Evolutionary conservation across 257 asterid species (phyloP), one percentile per base, ranked within the genome.

Genomic region (Lycium ferocissimum): DNA sequence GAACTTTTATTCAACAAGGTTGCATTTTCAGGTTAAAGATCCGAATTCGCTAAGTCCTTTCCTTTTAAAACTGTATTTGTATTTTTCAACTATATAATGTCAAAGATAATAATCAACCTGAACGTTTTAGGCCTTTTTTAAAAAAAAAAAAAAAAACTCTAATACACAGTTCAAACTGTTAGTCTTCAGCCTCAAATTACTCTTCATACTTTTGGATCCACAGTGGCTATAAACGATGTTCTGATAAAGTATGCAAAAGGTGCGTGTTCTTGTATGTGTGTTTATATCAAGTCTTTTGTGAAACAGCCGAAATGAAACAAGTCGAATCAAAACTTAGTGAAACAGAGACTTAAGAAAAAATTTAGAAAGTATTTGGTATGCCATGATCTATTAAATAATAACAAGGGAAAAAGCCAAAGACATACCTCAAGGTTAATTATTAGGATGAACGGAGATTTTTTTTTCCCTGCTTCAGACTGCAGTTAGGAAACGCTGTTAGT

Each of bases 371-470:
- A 47, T 37, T 35, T 35, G 47, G n/a, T 33, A 66, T 66, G 37
- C 10, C 73, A 2, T 26, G 8, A 15, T 53, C 65, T 26, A 78
- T 78, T 33, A 26, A 7, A 78, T 26, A 53, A 0, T 78, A 9
- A 51, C 45, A 76, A 26, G 82, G 45, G 82, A 53, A 76, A 26
- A 53, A 78, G 82, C 47, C 20, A 69, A 53, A 59, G 81, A 81
- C 89, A 79, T 84, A 95, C 99, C 99, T 91, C 92, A 86, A 97
- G 99, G 88, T 97, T 97, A 85, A 97, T 86, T 86, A 95, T 84
- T 14, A 97, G 90, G 88, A 95, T 73, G 87, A 97, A 94, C 12
- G 99, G 99, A 86, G 90, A n/a, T n/a, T n/a, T 89, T 84, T 90
- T 93, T 90, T 92, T 95, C 82, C 98, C 98, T 47, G 92, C 92